These are phyloP conservation scores for Lithospermum erythrorhizon DNA, from an alignment of 257 asterid species.

Conservation along the genomic window DNA sequence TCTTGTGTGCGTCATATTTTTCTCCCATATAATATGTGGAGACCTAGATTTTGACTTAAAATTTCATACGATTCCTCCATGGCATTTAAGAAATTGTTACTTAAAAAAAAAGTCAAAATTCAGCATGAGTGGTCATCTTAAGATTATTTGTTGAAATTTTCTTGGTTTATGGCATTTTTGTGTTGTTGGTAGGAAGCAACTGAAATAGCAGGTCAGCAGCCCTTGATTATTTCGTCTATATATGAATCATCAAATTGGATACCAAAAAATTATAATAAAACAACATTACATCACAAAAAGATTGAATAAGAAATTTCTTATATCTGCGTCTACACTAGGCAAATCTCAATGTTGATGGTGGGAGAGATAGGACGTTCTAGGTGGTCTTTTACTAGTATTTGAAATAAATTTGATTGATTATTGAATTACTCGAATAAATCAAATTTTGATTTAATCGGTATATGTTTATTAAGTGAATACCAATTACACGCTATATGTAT, in stretches of 20 bases:
- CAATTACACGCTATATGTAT: too few species aligned
- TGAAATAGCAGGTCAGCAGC: background rate
- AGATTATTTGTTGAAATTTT: conserved; percentile 16
- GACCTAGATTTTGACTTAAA: conserved; percentile 28
- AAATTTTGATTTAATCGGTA: too few species aligned
- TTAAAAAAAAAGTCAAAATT: conserved; percentile 13
- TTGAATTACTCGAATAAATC: background rate
- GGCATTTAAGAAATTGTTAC: conserved; percentile 6
- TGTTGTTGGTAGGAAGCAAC: conserved; percentile 3
- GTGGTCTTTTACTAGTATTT: background rate
- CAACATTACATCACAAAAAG: background rate
- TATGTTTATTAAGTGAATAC: too few species aligned
- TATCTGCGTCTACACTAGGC: too few species aligned
- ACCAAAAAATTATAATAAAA: background rate
- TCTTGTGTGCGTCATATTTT: conserved; percentile 23
- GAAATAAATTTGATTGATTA: background rate
- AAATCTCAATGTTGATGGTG: background rate
- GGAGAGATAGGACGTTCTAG: conserved; percentile 3
- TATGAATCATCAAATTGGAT: too few species aligned
- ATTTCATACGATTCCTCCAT: conserved; percentile 13
- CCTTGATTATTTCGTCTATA: background rate
- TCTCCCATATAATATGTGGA: conserved; percentile 9
- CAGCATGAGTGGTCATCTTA: conserved; percentile 7
- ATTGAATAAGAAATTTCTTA: too few species aligned
- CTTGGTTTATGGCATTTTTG: conserved; percentile 17